Evolutionary conservation across 352 stramenopile species (phyloP).

Genomic region (Pythium apleroticum): DNA sequence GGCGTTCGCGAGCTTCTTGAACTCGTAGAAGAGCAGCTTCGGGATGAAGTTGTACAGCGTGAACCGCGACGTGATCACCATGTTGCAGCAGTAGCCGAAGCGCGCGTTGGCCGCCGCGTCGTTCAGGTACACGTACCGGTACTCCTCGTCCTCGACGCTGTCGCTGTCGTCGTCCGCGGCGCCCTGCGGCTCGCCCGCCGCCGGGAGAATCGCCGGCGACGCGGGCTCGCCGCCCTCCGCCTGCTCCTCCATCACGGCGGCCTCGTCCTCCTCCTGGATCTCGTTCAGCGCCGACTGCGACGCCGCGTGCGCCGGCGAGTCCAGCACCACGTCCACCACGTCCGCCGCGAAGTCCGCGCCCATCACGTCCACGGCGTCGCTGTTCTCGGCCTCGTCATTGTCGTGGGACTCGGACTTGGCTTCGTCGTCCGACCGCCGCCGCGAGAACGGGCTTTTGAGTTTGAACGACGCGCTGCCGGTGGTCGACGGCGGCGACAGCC

Average conservation of each 20-base stretch:
- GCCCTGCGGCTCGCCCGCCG: slow-evolving; percentile 6
- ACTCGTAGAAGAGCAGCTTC: slow-evolving; percentile 90
- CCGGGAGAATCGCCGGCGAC: not conserved
- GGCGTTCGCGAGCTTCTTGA: slow-evolving; percentile 91
- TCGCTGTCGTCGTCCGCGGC: slow-evolving; percentile 15
- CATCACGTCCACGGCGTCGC: slow-evolving; percentile 3
- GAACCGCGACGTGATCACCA: slow-evolving; percentile 90
- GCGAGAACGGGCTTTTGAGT: slow-evolving; percentile 19
- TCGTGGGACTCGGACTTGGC: slow-evolving; percentile 4
- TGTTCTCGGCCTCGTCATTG: not conserved
- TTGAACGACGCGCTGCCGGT: slow-evolving; percentile 8
- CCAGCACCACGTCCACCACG: slow-evolving; percentile 24
- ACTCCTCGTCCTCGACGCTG: slow-evolving; percentile 42
- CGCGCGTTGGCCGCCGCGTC: slow-evolving; percentile 52
- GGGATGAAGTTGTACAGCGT: slow-evolving; percentile 91
- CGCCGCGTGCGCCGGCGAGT: slow-evolving; percentile 10
- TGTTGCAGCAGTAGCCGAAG: slow-evolving; percentile 68
- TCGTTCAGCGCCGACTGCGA: slow-evolving; percentile 12
- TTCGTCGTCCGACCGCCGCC: not conserved
- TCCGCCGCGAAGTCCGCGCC: slow-evolving; percentile 18
- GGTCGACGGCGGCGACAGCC: not conserved
- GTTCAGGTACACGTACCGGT: slow-evolving; percentile 78
- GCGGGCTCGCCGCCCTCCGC: not conserved
- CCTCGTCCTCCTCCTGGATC: slow-evolving; percentile 25
- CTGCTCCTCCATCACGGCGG: slow-evolving; percentile 2